Evolutionary conservation across 441 rosid species (phyloP).

Genomic region (Jatropha podagrica): DNA sequence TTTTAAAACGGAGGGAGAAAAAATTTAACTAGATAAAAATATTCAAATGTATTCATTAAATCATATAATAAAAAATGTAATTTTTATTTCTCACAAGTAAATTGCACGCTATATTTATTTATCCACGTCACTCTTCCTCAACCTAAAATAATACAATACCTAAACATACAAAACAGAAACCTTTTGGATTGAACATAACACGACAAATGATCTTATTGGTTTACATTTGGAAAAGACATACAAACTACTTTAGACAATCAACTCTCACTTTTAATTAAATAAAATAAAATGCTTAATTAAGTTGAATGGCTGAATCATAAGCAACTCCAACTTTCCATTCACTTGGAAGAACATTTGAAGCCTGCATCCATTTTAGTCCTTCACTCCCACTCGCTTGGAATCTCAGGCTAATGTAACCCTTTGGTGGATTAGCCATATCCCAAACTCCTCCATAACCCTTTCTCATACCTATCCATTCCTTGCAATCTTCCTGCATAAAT

Average conservation of each 20-base stretch:
- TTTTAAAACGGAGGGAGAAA: too few relatives aligned
- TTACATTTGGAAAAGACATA: background rate
- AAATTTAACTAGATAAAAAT: too few relatives aligned
- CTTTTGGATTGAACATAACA: background rate
- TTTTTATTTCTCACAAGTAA: too few relatives aligned
- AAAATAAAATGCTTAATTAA: slow-evolving; percentile 12
- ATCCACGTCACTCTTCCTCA: too few relatives aligned
- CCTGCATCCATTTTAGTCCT: slow-evolving; percentile 54
- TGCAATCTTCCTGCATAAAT: slow-evolving; percentile 49
- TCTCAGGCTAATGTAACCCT: slow-evolving; percentile 49
- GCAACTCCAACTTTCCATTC: slow-evolving; percentile 67
- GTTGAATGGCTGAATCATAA: slow-evolving; percentile 57
- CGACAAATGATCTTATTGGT: background rate
- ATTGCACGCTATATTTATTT: too few relatives aligned
- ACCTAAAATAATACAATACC: background rate
- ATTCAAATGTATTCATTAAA: too few relatives aligned
- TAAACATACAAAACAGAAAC: background rate
- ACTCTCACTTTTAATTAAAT: background rate
- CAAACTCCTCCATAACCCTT: slow-evolving; percentile 69
- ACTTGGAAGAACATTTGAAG: slow-evolving; percentile 47
- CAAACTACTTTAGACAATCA: background rate
- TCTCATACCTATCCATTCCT: slow-evolving; percentile 70
- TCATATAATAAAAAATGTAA: too few relatives aligned
- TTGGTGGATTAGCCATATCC: slow-evolving; percentile 64
- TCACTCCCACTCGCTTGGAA: slow-evolving; percentile 48